Conservation (phyloP, 1,284 basidiomycete species). For the Spongispora temasekensis region DNA sequence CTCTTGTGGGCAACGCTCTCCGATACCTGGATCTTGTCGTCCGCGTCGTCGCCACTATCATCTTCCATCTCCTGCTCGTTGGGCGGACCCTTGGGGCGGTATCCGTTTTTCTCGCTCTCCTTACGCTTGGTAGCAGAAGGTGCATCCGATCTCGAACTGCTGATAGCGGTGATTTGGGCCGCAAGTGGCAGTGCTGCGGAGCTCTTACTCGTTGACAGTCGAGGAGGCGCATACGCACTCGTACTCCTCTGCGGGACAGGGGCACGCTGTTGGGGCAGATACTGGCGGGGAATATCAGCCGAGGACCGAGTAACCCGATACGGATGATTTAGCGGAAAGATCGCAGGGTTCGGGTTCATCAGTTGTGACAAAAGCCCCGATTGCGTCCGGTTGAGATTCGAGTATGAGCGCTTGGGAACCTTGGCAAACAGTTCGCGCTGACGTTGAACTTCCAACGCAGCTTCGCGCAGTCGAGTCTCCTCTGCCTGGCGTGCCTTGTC, state of each 20-base stretch:
- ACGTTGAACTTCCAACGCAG: slow-evolving; percentile 63
- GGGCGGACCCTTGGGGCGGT: slow-evolving; percentile 65
- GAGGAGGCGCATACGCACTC: slow-evolving; percentile 30
- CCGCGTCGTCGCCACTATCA: slow-evolving; percentile 57
- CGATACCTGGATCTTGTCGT: slow-evolving; percentile 54
- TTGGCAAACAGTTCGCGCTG: slow-evolving; percentile 79
- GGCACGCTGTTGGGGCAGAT: slow-evolving; percentile 14
- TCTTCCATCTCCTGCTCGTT: slow-evolving; percentile 70
- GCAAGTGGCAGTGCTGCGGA: slow-evolving; percentile 63
- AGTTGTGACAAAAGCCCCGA: slow-evolving; percentile 66
- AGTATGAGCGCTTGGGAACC: slow-evolving; percentile 66
- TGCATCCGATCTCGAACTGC: slow-evolving; percentile 30
- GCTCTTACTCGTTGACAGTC: slow-evolving; percentile 61
- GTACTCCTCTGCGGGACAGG: slow-evolving; percentile 32
- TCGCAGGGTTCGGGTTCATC: slow-evolving; percentile 65
- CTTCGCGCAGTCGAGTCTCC: slow-evolving; percentile 41
- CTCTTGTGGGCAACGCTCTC: slow-evolving; percentile 64
- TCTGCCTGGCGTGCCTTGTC: slow-evolving; percentile 36
- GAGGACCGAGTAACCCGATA: slow-evolving; percentile 53
- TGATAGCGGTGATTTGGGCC: slow-evolving; percentile 53
- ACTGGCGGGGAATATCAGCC: slow-evolving; percentile 46
- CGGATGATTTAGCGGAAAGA: slow-evolving; percentile 61
- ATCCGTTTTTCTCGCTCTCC: slow-evolving; percentile 38
- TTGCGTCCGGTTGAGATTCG: slow-evolving; percentile 53
- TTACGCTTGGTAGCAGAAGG: slow-evolving; percentile 17